Base-by-base conservation (phyloP, 805 yeast genomes). In the Clavispora phyllophila region DNA sequence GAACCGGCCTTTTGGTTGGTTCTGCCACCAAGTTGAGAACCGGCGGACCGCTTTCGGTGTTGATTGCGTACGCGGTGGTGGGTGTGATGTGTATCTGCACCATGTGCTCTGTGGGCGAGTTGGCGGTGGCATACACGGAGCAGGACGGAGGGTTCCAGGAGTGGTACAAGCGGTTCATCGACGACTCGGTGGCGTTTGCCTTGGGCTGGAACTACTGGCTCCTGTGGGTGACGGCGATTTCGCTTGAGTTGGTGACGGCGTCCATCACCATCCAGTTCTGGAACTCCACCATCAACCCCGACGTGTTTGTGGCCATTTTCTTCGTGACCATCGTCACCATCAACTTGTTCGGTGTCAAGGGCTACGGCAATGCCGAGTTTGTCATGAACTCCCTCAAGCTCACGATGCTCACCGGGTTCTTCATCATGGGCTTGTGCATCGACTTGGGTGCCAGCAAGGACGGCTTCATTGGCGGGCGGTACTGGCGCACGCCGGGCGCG, bases 121-220 rank as follows among this genome's bases (percentile, higher is more conserved):
- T 82, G 66, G 82, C 86, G 1, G 81, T 80, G 40, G 72, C 77
- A 13, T 82, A 78, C 53, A 65, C 78, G 28, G 68, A 71, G 29
- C 63, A 82, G 41, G 68, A 79, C 19, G 63, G 63, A 15, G 64
- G 64, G 4, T 60, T 58, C 52, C 58, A 60, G 41, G 54, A 56
- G 25, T 60, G 56, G 49, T 58, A 58, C 36, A 36, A 53, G 29
- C 60, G 63, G 48, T 62, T 63, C 39, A 57, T 66, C 41, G 70
- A 65, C 44, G 70, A 65, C 44, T 58, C 66, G 22, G 40, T 65
- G 40, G 72, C 65, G 19, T 66, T 66, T 51, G 65, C 68, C 5
- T 46, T 64, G 36, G 70, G 70, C 8, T 65, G 69, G 69, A 65
- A 64, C 50, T 66, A 60, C 55, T 63, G 58, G 49, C 54, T 54